Percentiles rank a stretch among this genome's conserved stretches.
Evolutionary conservation across 176 grass and related monocot genomes (phyloP).

Genomic region (Aegilops sharonensis): DNA sequence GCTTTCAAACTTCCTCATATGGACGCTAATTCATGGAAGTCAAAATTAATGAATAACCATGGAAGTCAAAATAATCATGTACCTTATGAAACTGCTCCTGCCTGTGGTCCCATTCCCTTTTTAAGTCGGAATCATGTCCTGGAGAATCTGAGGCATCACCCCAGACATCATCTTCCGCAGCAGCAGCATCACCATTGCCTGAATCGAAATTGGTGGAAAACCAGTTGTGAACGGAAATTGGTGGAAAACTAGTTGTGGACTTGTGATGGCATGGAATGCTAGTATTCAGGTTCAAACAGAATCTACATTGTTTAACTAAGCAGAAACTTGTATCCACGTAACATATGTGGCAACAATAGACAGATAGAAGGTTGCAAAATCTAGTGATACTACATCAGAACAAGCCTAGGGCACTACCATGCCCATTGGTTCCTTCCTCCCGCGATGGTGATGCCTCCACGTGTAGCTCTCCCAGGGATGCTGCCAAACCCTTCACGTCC

Average conservation of each 20-base stretch:
- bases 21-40: too few relatives aligned
- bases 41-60: background rate
- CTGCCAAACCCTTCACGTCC: background rate
- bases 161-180: constrained; percentile 20
- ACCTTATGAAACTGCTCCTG: constrained; percentile 66
- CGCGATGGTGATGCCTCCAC: constrained; percentile 1
- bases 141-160: constrained; percentile 45
- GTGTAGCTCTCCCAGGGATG: constrained; percentile 10
- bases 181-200: background rate
- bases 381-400: constrained; percentile 1
- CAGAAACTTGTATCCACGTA: background rate
- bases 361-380: background rate
- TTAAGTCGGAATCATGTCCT: constrained; percentile 14
- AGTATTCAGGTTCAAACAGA: background rate
- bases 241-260: background rate
- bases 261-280: constrained; percentile 1
- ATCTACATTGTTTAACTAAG: background rate
- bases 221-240: too few relatives aligned
- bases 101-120: constrained; percentile 60
- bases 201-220: background rate
- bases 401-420: constrained; percentile 16
- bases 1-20: background rate
- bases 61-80: background rate
- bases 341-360: background rate
- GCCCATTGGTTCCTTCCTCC: background rate